Evolutionary conservation across 768 basidiomycete genomes (phyloP).

Genomic region (Hebeloma cylindrosporum): DNA sequence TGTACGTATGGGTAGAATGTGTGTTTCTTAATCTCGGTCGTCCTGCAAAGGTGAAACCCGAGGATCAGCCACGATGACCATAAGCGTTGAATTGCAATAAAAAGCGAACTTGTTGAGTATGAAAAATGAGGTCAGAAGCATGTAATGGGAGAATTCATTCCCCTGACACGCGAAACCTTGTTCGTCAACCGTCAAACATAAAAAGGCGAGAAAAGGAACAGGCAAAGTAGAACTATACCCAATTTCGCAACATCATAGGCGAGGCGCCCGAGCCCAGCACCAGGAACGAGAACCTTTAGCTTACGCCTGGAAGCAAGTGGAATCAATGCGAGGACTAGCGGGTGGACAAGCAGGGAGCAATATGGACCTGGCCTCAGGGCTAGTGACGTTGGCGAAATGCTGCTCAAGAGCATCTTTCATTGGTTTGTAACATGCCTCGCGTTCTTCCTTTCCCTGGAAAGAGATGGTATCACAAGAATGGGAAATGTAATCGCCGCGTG

Average conservation of each 20-base stretch:
- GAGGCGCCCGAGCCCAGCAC: constrained; percentile 84
- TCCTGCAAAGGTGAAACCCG: constrained; percentile 40
- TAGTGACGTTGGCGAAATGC: constrained; percentile 58
- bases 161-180: constrained; percentile 89
- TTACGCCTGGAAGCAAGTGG: constrained; percentile 40
- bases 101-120: constrained; percentile 73
- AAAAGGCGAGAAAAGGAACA: constrained; percentile 12
- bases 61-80: too few species aligned
- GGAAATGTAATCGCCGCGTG: not conserved
- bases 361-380: constrained; percentile 53
- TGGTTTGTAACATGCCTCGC: constrained; percentile 78
- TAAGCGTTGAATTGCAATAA: not conserved
- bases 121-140: constrained; percentile 87
- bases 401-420: constrained; percentile 72
- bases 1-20: constrained; percentile 89
- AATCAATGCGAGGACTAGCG: constrained; percentile 6
- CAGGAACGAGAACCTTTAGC: constrained; percentile 82
- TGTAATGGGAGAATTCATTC: constrained; percentile 95
- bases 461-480: not conserved
- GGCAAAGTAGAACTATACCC: constrained; percentile 48
- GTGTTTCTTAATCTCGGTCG: constrained; percentile 63
- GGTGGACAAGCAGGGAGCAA: constrained; percentile 6
- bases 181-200: not conserved
- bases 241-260: constrained; percentile 85
- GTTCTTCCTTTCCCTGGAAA: constrained; percentile 68